phyloP scores from a whole-genome alignment of 1,139 yeast species.

The Nakaseomyces kungkrabaensis region DNA sequence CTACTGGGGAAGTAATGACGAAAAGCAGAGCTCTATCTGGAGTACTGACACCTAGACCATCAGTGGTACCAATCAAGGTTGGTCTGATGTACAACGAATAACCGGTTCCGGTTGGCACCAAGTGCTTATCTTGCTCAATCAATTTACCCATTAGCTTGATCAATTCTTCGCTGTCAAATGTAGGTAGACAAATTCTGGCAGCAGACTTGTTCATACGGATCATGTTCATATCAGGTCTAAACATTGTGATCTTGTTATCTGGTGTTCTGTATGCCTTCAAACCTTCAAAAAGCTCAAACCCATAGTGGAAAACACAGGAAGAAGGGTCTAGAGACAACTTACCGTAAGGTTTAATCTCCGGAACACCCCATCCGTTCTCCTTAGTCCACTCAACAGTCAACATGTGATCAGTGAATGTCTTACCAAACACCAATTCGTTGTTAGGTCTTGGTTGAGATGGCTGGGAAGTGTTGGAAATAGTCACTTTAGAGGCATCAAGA shows the following conservation, averaged over 20 bases:
- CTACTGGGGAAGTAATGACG: conserved; percentile 88
- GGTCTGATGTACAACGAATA: conserved; percentile 89
- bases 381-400: conserved; percentile 73
- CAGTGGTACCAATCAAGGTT: conserved; percentile 82
- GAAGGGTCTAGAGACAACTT: conserved; percentile 72
- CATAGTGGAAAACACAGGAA: conserved; percentile 84
- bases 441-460: conserved; percentile 64
- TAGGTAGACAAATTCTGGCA: conserved; percentile 74
- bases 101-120: conserved; percentile 76
- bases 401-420: conserved; percentile 82
- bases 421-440: conserved; percentile 73
- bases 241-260: conserved; percentile 60
- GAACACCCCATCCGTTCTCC: conserved; percentile 71
- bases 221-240: conserved; percentile 88
- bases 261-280: conserved; percentile 79
- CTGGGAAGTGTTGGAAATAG: conserved; percentile 43
- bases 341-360: conserved; percentile 77
- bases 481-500: conserved; percentile 61
- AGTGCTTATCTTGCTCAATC: conserved; percentile 56
- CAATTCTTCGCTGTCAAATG: conserved; percentile 67
- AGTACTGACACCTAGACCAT: conserved; percentile 69
- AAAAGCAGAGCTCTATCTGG: conserved; percentile 73
- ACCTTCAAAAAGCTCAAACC: conserved; percentile 91
- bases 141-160: conserved; percentile 63
- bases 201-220: conserved; percentile 83